Evolutionary conservation across 768 basidiomycete species (phyloP), one percentile per base, ranked within the genome.

Genomic region (Tylopilus plumbeoviolaceoides): DNA sequence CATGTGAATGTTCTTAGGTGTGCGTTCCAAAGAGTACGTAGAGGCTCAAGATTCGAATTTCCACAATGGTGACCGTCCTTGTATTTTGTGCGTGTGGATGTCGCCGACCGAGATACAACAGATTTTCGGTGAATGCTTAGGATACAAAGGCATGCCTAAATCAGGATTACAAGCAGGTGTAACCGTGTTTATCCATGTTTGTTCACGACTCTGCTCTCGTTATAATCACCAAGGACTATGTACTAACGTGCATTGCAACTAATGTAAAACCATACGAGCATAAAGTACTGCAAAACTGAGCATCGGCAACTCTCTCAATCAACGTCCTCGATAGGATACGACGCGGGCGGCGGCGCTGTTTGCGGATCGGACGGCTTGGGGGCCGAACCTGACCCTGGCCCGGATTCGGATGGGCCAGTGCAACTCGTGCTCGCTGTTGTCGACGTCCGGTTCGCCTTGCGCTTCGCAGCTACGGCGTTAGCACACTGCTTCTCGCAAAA

Each of bases 401-500:
- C 14, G 2, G 30, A 21, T 27, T 5, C 14, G 14, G 51, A 23
- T 36, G 2, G n/a, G 15, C 30, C 44, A 12, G 48, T 18, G 3
- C 17, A 35, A 36, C 30, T 30, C 39, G 47, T 31, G 35, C 42
- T 46, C 15, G 38, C 47, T 6, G 20, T 20, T 11, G 43, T 17
- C 20, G 30, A 3, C 7, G 38, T 51, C 31, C 39, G 47, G 15
- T 42, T 14, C 35, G 58, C 55, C 53, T 64, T 70, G 51, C 60
- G 59, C 46, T 35, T 61, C 15, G 58, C 46, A 2, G 47, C 12
- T 12, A 39, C 62, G 50, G 73, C 76, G 60, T 76, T 79, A 35
- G 12, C 1, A 8, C 72, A 63, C 58, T 87, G 83, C 5, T 65
- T 52, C 55, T 78, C 78, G 48, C 75, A 76, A 59, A 85, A 85